A percentile compares a stretch with the other conserved stretches of the same genome.
Conservation (phyloP, 164 flowering plant species). For the Warburgia ugandensis region DNA sequence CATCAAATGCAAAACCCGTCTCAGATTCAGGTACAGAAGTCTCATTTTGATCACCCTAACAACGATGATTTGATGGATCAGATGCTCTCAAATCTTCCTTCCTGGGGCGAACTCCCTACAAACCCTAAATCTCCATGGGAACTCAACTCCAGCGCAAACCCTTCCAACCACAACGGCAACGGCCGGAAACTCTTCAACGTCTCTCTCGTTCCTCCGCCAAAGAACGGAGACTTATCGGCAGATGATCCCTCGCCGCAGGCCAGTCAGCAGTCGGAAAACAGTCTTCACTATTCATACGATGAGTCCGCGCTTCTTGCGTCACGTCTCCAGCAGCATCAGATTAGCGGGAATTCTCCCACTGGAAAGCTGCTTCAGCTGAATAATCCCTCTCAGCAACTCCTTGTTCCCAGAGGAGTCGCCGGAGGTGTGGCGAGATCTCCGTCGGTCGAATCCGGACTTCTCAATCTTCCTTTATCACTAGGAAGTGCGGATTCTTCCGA, state of each 20-base stretch:
- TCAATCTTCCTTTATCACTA: conserved; percentile 27
- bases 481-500: conserved; percentile 19
- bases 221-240: no score
- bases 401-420: conserved; percentile 22
- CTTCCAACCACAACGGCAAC: conserved; percentile 17
- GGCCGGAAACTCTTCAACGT: conserved; percentile 34
- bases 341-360: conserved; percentile 30
- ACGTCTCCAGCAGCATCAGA: conserved; percentile 67
- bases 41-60: conserved; percentile 29
- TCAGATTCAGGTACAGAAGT: conserved; percentile 17
- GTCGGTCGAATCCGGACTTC: conserved; percentile 21
- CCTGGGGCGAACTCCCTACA: conserved; percentile 42
- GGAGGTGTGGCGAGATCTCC: conserved; percentile 21
- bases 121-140: no score
- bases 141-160: no score
- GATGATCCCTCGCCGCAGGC: conserved; percentile 22
- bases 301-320: conserved; percentile 51
- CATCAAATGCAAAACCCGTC: conserved; percentile 24
- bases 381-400: conserved; percentile 32
- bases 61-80: conserved; percentile 83
- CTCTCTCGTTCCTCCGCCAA: conserved; percentile 9
- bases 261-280: conserved; percentile 11
- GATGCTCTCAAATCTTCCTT: conserved; percentile 54
- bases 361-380: conserved; percentile 9
- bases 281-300: conserved; percentile 22